Conservation (phyloP, 345 rosid genomes). For the Triadica sebifera region DNA sequence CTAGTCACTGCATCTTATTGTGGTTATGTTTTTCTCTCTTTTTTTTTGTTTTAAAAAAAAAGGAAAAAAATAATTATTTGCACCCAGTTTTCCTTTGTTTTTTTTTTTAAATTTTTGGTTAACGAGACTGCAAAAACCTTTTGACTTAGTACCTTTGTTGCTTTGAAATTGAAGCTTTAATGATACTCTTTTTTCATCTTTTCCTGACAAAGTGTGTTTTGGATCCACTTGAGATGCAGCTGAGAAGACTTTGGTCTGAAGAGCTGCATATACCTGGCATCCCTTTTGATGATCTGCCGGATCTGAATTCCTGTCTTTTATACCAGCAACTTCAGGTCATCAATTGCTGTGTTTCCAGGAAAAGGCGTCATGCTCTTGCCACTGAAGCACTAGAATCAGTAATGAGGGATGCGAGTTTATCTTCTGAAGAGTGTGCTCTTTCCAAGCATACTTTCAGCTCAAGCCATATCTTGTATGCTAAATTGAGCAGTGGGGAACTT, state of each 20-base stretch:
- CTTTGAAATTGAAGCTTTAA: conserved; percentile 1
- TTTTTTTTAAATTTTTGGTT: not conserved
- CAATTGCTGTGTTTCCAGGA: conserved; percentile 86
- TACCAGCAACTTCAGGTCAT: conserved; percentile 88
- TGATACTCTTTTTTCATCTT: conserved; percentile 4
- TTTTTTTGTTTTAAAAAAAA: not conserved
- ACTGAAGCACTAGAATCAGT: conserved; percentile 66
- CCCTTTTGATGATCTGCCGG: conserved; percentile 68
- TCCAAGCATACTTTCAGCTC: conserved; percentile 27
- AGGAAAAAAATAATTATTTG: too few species aligned
- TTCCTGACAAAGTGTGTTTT: conserved; percentile 20
- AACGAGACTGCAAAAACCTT: not conserved
- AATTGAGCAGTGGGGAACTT: conserved; percentile 60
- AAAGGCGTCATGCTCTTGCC: conserved; percentile 52
- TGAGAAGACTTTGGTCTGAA: conserved; percentile 77
- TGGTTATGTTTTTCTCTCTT: not conserved
- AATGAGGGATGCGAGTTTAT: conserved; percentile 53
- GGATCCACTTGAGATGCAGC: conserved; percentile 44
- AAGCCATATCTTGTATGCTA: conserved; percentile 52
- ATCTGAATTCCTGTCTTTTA: conserved; percentile 76
- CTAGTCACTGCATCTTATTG: not conserved
- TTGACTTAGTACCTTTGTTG: not conserved
- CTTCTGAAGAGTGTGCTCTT: conserved; percentile 39
- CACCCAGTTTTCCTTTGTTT: not conserved
- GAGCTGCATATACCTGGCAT: conserved; percentile 74